Conservation (phyloP, 2,329 filamentous ascomycete genomes). For the Blastomyces parvus region DNA sequence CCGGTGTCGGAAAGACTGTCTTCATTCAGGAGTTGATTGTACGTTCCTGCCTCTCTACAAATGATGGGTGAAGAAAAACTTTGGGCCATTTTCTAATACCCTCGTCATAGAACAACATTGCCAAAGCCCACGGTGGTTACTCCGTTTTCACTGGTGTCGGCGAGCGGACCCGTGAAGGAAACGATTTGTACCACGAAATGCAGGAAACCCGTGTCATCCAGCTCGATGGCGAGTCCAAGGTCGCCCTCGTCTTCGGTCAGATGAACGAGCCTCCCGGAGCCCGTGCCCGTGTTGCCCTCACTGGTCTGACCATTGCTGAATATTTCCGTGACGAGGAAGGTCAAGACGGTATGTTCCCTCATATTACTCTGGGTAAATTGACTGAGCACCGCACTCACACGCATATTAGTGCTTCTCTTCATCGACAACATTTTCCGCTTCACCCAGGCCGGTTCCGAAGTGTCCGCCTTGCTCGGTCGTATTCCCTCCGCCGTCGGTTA, state of each 20-base stretch:
- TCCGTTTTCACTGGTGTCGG: constrained; percentile 99
- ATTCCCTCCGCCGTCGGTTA: constrained; percentile 99
- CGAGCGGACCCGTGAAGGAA: constrained; percentile 99
- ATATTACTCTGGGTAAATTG: background rate
- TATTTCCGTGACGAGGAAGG: constrained; percentile 74
- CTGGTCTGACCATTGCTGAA: constrained; percentile 60
- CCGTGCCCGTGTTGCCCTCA: constrained; percentile 98
- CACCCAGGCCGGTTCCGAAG: constrained; percentile 99
- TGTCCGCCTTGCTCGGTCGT: constrained; percentile 98
- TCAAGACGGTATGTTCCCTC: constrained; percentile 60
- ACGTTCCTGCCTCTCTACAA: constrained; percentile 26
- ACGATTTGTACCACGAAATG: constrained; percentile 99
- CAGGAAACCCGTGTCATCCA: constrained; percentile 99
- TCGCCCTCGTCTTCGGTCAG: constrained; percentile 98
- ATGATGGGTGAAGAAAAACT: constrained; percentile 6
- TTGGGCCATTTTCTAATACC: constrained; percentile 10
- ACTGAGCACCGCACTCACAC: constrained; percentile 14
- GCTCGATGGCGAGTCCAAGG: constrained; percentile 98
- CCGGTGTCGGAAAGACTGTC: constrained; percentile 99
- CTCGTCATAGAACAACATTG: constrained; percentile 83
- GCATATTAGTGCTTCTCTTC: constrained; percentile 73
- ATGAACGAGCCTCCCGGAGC: constrained; percentile 99
- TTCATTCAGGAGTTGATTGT: constrained; percentile 99
- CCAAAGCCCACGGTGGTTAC: constrained; percentile 99
- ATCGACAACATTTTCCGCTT: constrained; percentile 99